These are phyloP conservation scores for Hapsidospora chrysogenum DNA, from an alignment of 495 filamentous ascomycete species.

Conservation along the genomic window DNA sequence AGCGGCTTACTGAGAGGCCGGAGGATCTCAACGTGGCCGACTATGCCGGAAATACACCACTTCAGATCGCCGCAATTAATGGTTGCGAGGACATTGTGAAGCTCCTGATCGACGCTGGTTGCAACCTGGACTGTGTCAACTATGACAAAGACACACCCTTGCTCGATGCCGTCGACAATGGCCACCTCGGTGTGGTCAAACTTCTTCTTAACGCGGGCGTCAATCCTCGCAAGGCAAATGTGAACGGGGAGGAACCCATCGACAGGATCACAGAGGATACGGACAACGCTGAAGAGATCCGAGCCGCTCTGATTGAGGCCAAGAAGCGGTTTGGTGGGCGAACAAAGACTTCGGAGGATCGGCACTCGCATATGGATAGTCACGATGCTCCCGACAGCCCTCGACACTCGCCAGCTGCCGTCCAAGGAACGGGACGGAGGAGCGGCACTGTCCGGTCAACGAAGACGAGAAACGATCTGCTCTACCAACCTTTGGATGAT, in stretches of 20 bases:
- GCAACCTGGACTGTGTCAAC: constrained; percentile 60
- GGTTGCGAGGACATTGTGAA: constrained; percentile 70
- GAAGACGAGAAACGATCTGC: constrained; percentile 36
- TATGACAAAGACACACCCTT: constrained; percentile 86
- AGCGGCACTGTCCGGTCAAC: constrained; percentile 29
- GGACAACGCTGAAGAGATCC: constrained; percentile 45
- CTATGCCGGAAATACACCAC: constrained; percentile 82
- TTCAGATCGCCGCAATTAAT: constrained; percentile 79
- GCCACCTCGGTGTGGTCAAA: constrained; percentile 78
- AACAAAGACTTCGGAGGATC: constrained; percentile 48
- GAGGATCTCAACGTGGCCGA: constrained; percentile 80
- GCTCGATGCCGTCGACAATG: constrained; percentile 91
- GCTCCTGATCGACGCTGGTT: constrained; percentile 63
- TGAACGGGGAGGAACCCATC: constrained; percentile 70
- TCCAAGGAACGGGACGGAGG: constrained; percentile 18
- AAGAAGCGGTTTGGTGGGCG: constrained; percentile 30
- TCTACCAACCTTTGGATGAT: constrained; percentile 38
- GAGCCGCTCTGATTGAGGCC: constrained; percentile 33
- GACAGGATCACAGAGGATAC: constrained; percentile 58
- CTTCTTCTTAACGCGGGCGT: constrained; percentile 70
- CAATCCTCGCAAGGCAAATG: constrained; percentile 75
- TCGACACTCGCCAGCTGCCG: constrained; percentile 39
- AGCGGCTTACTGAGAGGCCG: constrained; percentile 54
- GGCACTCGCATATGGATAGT: constrained; percentile 25
- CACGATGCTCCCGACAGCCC: constrained; percentile 49